A percentile compares a stretch with the other conserved stretches of the same genome.
Conservation (phyloP, 257 asterid species). For the Vinca minor region DNA sequence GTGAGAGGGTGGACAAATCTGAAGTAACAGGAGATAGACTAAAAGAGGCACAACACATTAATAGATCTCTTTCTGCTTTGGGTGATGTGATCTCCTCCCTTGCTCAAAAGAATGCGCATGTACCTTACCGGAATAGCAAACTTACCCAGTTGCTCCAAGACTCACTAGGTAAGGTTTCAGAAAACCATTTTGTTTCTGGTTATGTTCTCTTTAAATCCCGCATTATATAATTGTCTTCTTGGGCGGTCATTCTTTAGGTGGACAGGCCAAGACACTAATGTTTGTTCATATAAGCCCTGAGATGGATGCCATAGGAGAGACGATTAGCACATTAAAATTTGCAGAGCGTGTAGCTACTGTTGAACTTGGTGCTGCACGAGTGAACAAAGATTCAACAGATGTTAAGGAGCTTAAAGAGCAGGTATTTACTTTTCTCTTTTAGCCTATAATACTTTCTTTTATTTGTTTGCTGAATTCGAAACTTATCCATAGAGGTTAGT, state of each 20-base stretch:
- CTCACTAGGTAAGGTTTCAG: constrained; percentile 80
- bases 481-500: not conserved
- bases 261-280: constrained; percentile 98
- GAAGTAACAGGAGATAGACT: constrained; percentile 96
- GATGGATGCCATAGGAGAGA: constrained; percentile 84
- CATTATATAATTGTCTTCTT: constrained; percentile 12
- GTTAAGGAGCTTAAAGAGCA: constrained; percentile 91
- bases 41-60: constrained; percentile 94
- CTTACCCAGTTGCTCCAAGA: constrained; percentile 97
- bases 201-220: constrained; percentile 3
- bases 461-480: not conserved
- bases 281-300: constrained; percentile 96
- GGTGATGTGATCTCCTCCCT: constrained; percentile 96
- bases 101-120: constrained; percentile 79
- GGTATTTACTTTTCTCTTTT: constrained; percentile 27
- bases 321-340: constrained; percentile 89
- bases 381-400: constrained; percentile 70
- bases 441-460: not conserved
- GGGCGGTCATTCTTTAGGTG: constrained; percentile 39
- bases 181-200: not conserved
- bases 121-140: constrained; percentile 92
- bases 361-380: constrained; percentile 97
- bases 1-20: constrained; percentile 98
- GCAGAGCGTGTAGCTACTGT: constrained; percentile 98
- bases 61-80: constrained; percentile 84